These are phyloP conservation scores for Metschnikowia amazonensis DNA, from an alignment of 805 yeast species.

Conservation along the genomic window DNA sequence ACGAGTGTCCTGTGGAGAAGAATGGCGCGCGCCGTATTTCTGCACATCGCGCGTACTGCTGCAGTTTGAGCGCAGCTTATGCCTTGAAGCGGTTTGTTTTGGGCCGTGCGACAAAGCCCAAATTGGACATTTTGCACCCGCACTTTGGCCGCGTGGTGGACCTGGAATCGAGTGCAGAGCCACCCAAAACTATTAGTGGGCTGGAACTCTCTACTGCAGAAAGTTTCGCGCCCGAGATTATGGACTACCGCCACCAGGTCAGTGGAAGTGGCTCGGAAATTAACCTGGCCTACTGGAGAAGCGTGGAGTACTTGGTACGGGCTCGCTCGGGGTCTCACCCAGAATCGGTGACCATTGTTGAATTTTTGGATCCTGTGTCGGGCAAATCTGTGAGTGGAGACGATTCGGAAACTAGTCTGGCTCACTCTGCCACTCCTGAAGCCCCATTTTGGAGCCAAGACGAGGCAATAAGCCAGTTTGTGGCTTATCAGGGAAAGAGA, in stretches of 20 bases:
- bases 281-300: background rate
- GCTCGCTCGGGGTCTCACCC: background rate
- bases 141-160: background rate
- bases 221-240: background rate
- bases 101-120: background rate
- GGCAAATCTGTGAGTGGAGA: background rate
- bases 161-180: background rate
- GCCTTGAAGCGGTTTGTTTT: background rate
- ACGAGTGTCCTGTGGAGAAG: constrained; percentile 5
- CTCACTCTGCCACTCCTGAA: background rate
- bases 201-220: background rate
- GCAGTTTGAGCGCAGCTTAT: constrained; percentile 4
- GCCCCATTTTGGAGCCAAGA: background rate
- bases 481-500: background rate
- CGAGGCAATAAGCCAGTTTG: background rate
- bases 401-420: background rate
- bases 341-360: background rate
- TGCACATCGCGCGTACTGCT: constrained; percentile 6
- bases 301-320: background rate
- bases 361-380: background rate
- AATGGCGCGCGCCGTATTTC: constrained; percentile 1
- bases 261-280: background rate
- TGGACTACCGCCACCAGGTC: background rate
- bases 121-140: background rate
- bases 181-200: background rate